Base-by-base conservation (phyloP, 352 stramenopile genomes). In the Pelagophyceae sp. region DNA sequence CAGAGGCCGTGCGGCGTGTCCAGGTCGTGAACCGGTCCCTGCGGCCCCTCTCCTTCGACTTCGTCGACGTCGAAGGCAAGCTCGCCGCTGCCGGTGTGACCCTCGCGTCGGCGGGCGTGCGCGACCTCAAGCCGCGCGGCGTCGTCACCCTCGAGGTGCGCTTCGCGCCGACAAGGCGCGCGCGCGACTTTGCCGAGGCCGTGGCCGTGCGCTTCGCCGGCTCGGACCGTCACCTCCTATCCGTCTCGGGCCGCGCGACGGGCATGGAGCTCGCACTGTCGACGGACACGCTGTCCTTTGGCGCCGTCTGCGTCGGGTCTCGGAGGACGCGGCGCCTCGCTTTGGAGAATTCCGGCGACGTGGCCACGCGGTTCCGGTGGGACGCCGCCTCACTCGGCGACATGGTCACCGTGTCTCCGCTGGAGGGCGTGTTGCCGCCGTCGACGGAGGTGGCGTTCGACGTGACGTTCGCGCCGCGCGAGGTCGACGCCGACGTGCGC, bases 261-360 rank as follows among this genome's bases (percentile, higher is more conserved):
- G 93, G 92, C n/a, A 91, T 95, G 82, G 91, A 97, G 31, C 87
- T 97, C 6, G 81, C 82, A 38, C 84, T 97, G 0, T 92, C 95
- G 71, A 92, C 88, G 1, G 92, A 96, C 75, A 90, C 87, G 0
- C 77, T 97, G 15, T 88, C 89, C 0, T 97, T 97, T 60, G 93
- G 93, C 29, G 84, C 89, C 0, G 91, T 97, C 0, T 96, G 92
- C 40, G 81, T 93, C 5, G 89, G 92, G 15, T 94, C 88, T 40
- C 88, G 91, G 45, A 78, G 94, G 2, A 90, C 92, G 51, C 85
- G 90, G 19, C 91, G 92, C 72, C 76, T 97, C 29, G 85, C 86
- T 27, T 81, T 97, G 61, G 90, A 96, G 75, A 97, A 97, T 75
- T 83, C 86, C 20, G 93, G 93, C 23, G 93, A 97, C 78, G 75